phyloP scores from a whole-genome alignment of 371 early-diverging fungal species.

The Encephalitozoon romaleae region DNA sequence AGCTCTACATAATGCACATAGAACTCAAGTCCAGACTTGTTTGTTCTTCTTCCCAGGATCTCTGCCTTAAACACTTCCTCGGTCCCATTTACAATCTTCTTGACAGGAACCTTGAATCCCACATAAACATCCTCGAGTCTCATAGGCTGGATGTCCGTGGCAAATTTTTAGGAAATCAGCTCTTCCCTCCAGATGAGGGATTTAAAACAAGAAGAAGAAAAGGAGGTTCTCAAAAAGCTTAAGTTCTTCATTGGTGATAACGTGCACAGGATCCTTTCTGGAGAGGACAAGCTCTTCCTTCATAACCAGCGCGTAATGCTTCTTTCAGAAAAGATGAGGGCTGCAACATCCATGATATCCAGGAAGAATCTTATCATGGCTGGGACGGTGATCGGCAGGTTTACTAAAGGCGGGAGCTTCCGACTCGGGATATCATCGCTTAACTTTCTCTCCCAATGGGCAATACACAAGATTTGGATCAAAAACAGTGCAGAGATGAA shows the following conservation, averaged over 20 bases:
- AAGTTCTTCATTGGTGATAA: constrained; percentile 56
- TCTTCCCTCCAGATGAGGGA: constrained; percentile 50
- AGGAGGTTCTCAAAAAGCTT: constrained; percentile 56
- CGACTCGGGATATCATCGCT: constrained; percentile 81
- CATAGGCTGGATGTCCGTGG: background rate
- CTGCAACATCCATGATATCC: constrained; percentile 42
- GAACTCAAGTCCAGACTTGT: constrained; percentile 64
- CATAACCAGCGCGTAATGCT: constrained; percentile 53
- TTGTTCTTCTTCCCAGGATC: constrained; percentile 70
- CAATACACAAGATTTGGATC: constrained; percentile 88
- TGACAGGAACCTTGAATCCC: constrained; percentile 70
- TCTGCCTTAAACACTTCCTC: constrained; percentile 71
- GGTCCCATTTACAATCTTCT: constrained; percentile 61
- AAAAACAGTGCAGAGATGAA: constrained; percentile 97
- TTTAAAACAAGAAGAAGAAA: constrained; percentile 52
- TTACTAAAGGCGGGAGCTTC: constrained; percentile 90
- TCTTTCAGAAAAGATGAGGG: constrained; percentile 35
- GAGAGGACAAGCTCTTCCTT: constrained; percentile 41
- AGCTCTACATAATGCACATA: constrained; percentile 94
- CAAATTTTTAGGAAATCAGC: background rate
- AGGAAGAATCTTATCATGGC: constrained; percentile 72
- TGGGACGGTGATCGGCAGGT: constrained; percentile 92
- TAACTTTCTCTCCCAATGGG: constrained; percentile 80
- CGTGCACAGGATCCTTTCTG: constrained; percentile 38
- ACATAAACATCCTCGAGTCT: constrained; percentile 45